Evolutionary conservation across 257 asterid species (phyloP).

Genomic region (Przewalskia tangutica): DNA sequence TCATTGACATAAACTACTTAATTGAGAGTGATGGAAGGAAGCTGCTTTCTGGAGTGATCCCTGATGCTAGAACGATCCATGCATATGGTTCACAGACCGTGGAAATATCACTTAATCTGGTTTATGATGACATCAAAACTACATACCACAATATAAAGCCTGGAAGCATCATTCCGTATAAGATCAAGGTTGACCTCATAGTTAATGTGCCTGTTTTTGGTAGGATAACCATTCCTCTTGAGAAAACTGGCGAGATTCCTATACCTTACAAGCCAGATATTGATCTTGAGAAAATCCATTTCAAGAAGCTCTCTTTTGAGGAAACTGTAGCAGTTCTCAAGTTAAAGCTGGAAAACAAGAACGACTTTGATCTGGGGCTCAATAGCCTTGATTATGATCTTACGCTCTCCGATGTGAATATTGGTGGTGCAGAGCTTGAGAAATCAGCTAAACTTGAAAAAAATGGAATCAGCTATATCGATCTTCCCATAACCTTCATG

Average conservation of each 20-base stretch:
- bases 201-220: slow-evolving; percentile 91
- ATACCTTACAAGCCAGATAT: slow-evolving; percentile 80
- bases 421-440: slow-evolving; percentile 62
- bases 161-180: slow-evolving; percentile 75
- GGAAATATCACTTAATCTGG: slow-evolving; percentile 59
- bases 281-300: slow-evolving; percentile 61
- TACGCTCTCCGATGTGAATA: slow-evolving; percentile 77
- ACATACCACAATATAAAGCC: slow-evolving; percentile 66
- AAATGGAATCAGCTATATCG: slow-evolving; percentile 53
- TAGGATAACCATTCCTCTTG: slow-evolving; percentile 72
- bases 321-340: slow-evolving; percentile 83
- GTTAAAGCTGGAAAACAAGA: slow-evolving; percentile 81
- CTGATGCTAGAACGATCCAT: slow-evolving; percentile 86
- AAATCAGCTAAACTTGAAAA: slow-evolving; percentile 54
- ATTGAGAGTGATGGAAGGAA: slow-evolving; percentile 85
- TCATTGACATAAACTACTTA: slow-evolving; percentile 72
- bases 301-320: slow-evolving; percentile 73
- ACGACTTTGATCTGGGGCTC: slow-evolving; percentile 80
- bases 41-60: slow-evolving; percentile 76
- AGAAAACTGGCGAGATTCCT: slow-evolving; percentile 87
- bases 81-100: slow-evolving; percentile 92
- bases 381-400: slow-evolving; percentile 76
- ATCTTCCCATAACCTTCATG: slow-evolving; percentile 87
- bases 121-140: slow-evolving; percentile 67
- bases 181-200: slow-evolving; percentile 76